A percentile compares a stretch with the other conserved stretches of the same genome.
These are phyloP conservation scores for Myxozyma nipponensis DNA, from an alignment of 805 yeast genomes.

Conservation along the genomic window DNA sequence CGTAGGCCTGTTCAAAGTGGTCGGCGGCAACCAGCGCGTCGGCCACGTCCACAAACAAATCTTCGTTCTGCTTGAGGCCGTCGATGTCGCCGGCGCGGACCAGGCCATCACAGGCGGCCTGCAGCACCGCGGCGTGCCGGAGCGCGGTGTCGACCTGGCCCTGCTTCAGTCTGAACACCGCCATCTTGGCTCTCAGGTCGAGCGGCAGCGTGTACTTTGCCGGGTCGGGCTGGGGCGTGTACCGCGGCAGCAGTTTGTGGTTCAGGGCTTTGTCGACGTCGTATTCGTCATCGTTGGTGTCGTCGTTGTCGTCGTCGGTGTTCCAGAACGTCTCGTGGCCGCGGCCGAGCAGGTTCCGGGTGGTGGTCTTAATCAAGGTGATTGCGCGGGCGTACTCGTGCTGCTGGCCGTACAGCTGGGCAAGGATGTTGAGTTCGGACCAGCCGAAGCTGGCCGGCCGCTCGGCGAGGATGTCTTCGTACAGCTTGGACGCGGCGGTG, in stretches of 20 bases:
- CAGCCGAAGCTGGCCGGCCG: slow-evolving; percentile 58
- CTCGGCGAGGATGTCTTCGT: slow-evolving; percentile 29
- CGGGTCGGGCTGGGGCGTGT: slow-evolving; percentile 6
- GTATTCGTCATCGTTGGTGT: slow-evolving; percentile 57
- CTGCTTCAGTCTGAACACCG: slow-evolving; percentile 63
- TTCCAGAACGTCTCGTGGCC: slow-evolving; percentile 65
- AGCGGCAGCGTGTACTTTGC: slow-evolving; percentile 58
- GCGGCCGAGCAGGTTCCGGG: slow-evolving; percentile 80
- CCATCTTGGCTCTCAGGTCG: slow-evolving; percentile 80
- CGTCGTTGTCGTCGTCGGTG: slow-evolving; percentile 49
- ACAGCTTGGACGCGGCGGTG: slow-evolving; percentile 31
- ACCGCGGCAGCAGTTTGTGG: slow-evolving; percentile 12
- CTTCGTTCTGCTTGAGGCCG: slow-evolving; percentile 60
- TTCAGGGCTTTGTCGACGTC: slow-evolving; percentile 18
- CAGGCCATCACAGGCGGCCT: slow-evolving; percentile 12
- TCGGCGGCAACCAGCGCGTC: slow-evolving; percentile 65
- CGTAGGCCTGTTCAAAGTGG: slow-evolving; percentile 69
- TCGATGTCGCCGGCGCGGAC: slow-evolving; percentile 37
- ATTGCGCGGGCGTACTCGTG: slow-evolving; percentile 63
- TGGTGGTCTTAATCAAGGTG: slow-evolving; percentile 59
- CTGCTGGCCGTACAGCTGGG: slow-evolving; percentile 72
- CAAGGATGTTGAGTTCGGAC: slow-evolving; percentile 80
- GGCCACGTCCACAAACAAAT: slow-evolving; percentile 75
- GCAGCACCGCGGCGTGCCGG: slow-evolving; percentile 48
- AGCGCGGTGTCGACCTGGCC: slow-evolving; percentile 67